Evolutionary conservation across 345 rosid genomes (phyloP).

Genomic region (Eucalyptus sp.): DNA sequence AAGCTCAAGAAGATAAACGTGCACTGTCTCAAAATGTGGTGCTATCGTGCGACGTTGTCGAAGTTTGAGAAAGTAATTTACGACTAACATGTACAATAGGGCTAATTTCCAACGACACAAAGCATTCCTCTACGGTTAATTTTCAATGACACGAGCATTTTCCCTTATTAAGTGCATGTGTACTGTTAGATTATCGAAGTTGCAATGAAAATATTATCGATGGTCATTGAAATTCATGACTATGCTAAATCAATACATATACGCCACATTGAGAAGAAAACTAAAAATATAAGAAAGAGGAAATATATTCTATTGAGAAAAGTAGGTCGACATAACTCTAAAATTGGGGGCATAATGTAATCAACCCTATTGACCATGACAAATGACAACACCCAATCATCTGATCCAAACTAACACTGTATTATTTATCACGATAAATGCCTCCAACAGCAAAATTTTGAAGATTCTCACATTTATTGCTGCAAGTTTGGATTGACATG

Average conservation of each 20-base stretch:
- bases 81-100: neutral
- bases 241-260: neutral
- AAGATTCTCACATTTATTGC: neutral
- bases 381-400: neutral
- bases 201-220: neutral
- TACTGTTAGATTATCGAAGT: neutral
- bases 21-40: too few relatives aligned
- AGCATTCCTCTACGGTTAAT: neutral
- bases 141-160: too few relatives aligned
- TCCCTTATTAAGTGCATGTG: too few relatives aligned
- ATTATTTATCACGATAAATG: too few relatives aligned
- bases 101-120: neutral
- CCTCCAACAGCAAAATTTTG: too few relatives aligned
- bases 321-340: too few relatives aligned
- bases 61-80: too few relatives aligned
- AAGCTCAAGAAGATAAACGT: too few relatives aligned
- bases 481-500: rapidly evolving
- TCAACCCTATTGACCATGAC: neutral
- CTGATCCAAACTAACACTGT: neutral
- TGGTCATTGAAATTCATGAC: neutral
- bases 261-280: neutral
- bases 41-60: too few relatives aligned
- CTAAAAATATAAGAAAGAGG: neutral
- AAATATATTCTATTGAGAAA: neutral
- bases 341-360: too few relatives aligned